phyloP scores from a whole-genome alignment of 208 protist species.

The Acanthamoeba royreba region DNA sequence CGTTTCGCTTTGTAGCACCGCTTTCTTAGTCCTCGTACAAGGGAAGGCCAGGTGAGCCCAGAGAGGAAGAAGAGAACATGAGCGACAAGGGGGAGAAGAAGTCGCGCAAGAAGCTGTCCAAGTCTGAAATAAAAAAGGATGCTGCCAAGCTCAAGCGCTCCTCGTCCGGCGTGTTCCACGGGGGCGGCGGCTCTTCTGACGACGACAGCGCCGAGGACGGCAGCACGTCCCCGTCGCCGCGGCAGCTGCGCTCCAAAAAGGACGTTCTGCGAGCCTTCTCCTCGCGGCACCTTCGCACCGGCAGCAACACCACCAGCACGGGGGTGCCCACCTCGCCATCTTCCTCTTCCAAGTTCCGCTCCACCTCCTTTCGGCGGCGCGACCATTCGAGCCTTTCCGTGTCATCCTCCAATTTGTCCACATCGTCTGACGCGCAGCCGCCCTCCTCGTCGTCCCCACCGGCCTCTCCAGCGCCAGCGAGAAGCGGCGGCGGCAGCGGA shows the following conservation, averaged over 20 bases:
- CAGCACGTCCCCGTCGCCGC: not conserved
- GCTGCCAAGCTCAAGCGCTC: not conserved
- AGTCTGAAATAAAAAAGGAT: not conserved
- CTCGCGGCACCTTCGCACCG: not conserved
- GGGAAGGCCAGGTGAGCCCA: too few species aligned
- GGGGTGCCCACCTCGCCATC: too few species aligned
- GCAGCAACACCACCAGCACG: too few species aligned
- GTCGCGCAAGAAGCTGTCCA: not conserved
- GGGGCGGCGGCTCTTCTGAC: not conserved
- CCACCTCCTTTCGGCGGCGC: too few species aligned
- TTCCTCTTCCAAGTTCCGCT: not conserved
- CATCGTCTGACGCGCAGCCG: too few species aligned
- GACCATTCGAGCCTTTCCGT: not conserved
- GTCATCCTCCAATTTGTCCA: not conserved
- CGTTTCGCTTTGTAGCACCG: too few species aligned
- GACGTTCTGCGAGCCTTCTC: not conserved
- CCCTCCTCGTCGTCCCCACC: too few species aligned
- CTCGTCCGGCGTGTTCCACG: not conserved
- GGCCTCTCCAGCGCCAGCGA: not conserved
- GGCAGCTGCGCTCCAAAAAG: too few species aligned
- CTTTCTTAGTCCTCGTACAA: too few species aligned
- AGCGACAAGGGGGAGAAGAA: too few species aligned
- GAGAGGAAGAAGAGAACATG: too few species aligned
- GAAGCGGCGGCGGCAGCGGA: not conserved
- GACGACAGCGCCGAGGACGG: not conserved